Base-by-base conservation (phyloP, 352 stramenopile species). In the Saprolegnia diclina region DNA sequence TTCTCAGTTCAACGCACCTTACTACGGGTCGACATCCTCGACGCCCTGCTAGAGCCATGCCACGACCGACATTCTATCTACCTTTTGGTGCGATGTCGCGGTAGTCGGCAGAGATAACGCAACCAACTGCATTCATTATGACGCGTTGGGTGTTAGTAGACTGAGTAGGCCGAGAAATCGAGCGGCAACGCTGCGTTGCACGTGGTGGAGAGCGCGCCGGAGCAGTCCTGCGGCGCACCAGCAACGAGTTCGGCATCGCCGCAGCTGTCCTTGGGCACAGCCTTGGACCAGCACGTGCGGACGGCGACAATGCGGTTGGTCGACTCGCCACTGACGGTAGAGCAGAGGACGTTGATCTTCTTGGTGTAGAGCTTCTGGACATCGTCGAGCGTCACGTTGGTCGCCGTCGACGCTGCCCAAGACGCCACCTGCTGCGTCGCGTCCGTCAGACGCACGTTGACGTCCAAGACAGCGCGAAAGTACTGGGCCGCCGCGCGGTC, bases 271-370 rank as follows among this genome's bases (percentile, higher is more conserved):
- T 66, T 67, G 38, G 57, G 64, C 22, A 21, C 13, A n/a, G 78
- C 74, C 54, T 85, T 85, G 45, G 76, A 70, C 71, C 80, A 88
- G 72, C 83, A 91, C 64, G 83, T 89, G 59, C 83, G 83, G 45
- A 91, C 77, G 56, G 81, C 79, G 35, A 79, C 81, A 48, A 92
- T 77, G 56, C 83, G 79, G 77, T 90, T 90, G 7, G 21, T 32
- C 42, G 75, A 67, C 22, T 73, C 46, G 6, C 76, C 79, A 32
- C 85, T 73, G 11, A 76, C 70, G 29, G 67, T 75, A 42, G 82
- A 89, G 79, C 84, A 92, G 21, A 89, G 73, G 3, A 92, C 75
- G 59, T 88, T 82, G 14, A 90, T 76, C 9, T 81, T 69, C 64
- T 88, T 78, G 14, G 79, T 63, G 72, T 86, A 90, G 50, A 92